A percentile compares a stretch with the other conserved stretches of the same genome.
Conservation (phyloP, 148 eudicot species). For the Cornus kousa region DNA sequence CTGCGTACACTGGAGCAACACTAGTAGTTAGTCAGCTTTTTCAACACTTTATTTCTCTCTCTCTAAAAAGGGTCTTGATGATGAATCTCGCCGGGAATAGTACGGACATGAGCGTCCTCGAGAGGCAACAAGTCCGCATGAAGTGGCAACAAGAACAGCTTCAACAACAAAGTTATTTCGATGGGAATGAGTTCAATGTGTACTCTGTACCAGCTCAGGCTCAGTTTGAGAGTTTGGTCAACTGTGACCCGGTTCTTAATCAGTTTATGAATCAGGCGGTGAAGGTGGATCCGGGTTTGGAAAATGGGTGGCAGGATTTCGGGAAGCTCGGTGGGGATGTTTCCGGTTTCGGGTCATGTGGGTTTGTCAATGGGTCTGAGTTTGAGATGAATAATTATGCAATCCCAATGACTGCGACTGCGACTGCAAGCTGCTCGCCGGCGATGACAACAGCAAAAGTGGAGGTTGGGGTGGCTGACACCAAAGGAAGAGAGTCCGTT, state of each 20-base stretch:
- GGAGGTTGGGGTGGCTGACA: constrained; percentile 14
- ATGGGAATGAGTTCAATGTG: constrained; percentile 25
- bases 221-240: constrained; percentile 18
- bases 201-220: constrained; percentile 13
- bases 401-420: constrained; percentile 34
- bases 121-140: constrained; percentile 52
- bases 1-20: neutral
- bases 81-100: constrained; percentile 39
- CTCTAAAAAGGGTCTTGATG: constrained; percentile 4
- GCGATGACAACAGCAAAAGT: constrained; percentile 33
- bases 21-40: neutral
- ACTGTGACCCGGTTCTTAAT: constrained; percentile 14
- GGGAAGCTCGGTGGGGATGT: constrained; percentile 23
- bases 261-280: constrained; percentile 36
- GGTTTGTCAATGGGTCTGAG: constrained; percentile 22
- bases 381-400: constrained; percentile 41
- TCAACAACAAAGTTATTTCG: constrained; percentile 34
- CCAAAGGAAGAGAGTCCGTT: constrained; percentile 22
- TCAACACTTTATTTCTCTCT: neutral
- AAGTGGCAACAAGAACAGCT: constrained; percentile 62
- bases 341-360: constrained; percentile 19
- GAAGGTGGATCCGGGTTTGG: constrained; percentile 64
- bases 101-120: constrained; percentile 59
- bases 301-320: constrained; percentile 48
- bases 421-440: constrained; percentile 41